A percentile compares a stretch with the other conserved stretches of the same genome.
These are phyloP conservation scores for Glycine latifolia DNA, from an alignment of 306 rosid genomes.

Conservation along the genomic window DNA sequence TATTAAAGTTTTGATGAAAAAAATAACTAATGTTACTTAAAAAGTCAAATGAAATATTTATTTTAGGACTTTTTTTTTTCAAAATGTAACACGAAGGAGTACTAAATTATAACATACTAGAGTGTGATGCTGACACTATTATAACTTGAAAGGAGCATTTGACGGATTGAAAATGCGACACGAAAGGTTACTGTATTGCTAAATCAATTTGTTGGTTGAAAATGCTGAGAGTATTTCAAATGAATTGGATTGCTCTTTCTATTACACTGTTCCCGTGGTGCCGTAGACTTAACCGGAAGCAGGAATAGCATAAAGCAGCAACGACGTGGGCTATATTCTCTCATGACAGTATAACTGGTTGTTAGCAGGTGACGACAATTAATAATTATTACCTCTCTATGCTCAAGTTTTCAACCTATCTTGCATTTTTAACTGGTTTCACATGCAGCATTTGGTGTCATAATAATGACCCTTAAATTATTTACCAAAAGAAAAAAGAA, in stretches of 20 bases:
- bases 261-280: no score
- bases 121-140: no score
- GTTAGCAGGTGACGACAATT: not conserved
- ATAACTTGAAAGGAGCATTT: not conserved
- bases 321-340: not conserved
- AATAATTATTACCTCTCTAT: slow-evolving; percentile 23
- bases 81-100: no score
- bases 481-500: slow-evolving; percentile 47
- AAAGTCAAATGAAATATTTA: no score
- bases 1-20: no score
- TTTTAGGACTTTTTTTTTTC: no score
- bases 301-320: not conserved
- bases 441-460: slow-evolving; percentile 56
- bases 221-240: not conserved
- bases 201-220: not conserved
- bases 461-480: slow-evolving; percentile 39
- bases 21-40: no score
- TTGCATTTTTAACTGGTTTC: slow-evolving; percentile 41
- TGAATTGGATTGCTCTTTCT: no score
- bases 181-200: no score
- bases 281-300: not conserved
- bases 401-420: not conserved
- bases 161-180: not conserved
- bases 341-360: not conserved
- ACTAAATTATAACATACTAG: no score